Conservation (phyloP, 225 moss, liverwort and hornwort genomes). For the Straminergon stramineum region DNA sequence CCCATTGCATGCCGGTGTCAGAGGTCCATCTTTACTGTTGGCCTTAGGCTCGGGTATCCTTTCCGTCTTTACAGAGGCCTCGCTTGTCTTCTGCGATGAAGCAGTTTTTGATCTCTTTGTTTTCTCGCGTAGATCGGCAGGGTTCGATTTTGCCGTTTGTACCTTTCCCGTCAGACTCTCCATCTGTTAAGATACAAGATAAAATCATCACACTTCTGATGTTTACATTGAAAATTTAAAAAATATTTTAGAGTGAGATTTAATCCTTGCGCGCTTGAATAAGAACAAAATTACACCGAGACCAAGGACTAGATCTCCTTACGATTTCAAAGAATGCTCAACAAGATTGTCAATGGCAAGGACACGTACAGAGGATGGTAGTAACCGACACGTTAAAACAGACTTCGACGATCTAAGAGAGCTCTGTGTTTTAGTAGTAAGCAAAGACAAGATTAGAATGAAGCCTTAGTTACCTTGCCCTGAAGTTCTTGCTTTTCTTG, state of each 20-base stretch:
- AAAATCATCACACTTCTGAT: not conserved
- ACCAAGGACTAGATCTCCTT: not conserved
- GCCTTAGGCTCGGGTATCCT: slow-evolving; percentile 2
- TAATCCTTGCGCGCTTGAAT: not conserved
- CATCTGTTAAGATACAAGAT: slow-evolving; percentile 1
- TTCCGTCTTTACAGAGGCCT: slow-evolving; percentile 5
- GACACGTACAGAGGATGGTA: not conserved
- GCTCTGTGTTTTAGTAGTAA: not conserved
- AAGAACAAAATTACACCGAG: not conserved
- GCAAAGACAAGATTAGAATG: not conserved
- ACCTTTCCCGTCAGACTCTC: slow-evolving; percentile 8
- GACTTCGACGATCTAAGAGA: not conserved
- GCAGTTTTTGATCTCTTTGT: not conserved
- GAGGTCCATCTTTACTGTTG: not conserved
- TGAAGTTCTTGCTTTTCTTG: slow-evolving; percentile 83
- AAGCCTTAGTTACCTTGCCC: slow-evolving; percentile 35
- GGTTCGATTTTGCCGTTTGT: not conserved
- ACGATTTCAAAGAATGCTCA: not conserved
- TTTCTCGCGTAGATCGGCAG: not conserved
- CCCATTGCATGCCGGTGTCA: slow-evolving; percentile 11
- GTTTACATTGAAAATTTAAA: not conserved
- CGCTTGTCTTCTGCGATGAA: slow-evolving; percentile 1
- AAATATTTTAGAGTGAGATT: not conserved
- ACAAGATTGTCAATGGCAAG: not conserved
- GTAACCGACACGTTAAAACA: not conserved